Conservation (phyloP, 176 grass and related monocot genomes). For the Triticum turgidum region DNA sequence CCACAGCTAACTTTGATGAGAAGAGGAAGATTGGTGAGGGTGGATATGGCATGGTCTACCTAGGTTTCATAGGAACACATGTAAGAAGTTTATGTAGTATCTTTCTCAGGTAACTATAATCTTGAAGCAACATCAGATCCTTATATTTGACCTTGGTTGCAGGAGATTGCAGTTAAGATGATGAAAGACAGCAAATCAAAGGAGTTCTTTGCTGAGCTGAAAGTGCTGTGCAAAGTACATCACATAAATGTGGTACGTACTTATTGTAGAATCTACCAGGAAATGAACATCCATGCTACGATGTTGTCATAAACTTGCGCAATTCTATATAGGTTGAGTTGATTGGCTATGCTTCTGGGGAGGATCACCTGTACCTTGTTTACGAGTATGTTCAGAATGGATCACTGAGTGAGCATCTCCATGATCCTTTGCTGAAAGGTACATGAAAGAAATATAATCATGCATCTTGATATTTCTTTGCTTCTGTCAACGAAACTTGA, state of each 20-base stretch:
- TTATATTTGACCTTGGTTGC: not conserved
- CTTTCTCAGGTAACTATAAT: slow-evolving; percentile 1
- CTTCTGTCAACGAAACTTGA: not conserved
- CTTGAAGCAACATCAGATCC: not conserved
- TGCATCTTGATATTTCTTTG: not conserved
- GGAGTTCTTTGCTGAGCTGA: slow-evolving; percentile 77
- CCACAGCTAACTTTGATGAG: slow-evolving; percentile 51
- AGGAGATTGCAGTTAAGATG: slow-evolving; percentile 78
- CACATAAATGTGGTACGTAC: slow-evolving; percentile 66
- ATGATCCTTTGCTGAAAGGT: slow-evolving; percentile 76
- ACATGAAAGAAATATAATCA: not conserved
- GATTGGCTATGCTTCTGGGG: slow-evolving; percentile 67
- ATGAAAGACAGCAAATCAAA: slow-evolving; percentile 75
- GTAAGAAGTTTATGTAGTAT: slow-evolving; percentile 31
- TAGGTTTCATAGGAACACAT: slow-evolving; percentile 50
- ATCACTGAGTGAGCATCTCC: slow-evolving; percentile 68
- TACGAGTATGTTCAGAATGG: slow-evolving; percentile 82
- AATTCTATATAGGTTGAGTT: slow-evolving; percentile 59
- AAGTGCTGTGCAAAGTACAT: slow-evolving; percentile 76
- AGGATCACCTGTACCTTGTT: slow-evolving; percentile 61
- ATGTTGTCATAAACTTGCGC: not conserved
- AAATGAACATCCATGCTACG: not conserved
- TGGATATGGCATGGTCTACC: slow-evolving; percentile 68
- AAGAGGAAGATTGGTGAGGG: slow-evolving; percentile 77
- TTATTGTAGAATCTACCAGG: not conserved